A percentile compares a stretch with the other conserved stretches of the same genome.
phyloP scores from a whole-genome alignment of 1,284 basidiomycete species.

The Acaromyces ingoldii region DNA sequence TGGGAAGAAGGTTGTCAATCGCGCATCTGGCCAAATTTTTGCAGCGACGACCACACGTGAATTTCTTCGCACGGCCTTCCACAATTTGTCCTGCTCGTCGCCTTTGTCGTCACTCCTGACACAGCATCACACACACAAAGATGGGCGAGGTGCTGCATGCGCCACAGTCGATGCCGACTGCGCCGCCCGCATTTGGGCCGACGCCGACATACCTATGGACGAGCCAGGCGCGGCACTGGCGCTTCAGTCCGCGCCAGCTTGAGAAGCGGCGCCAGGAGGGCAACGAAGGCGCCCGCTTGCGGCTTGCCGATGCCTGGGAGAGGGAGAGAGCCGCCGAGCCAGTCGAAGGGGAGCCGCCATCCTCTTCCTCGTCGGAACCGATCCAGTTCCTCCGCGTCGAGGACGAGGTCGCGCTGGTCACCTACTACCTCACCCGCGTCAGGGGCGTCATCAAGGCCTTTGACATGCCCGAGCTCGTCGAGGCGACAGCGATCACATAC shows the following conservation, averaged over 20 bases:
- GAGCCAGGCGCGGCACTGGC: slow-evolving; percentile 45
- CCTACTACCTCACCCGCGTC: slow-evolving; percentile 83
- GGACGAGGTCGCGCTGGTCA: slow-evolving; percentile 83
- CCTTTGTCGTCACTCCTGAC: too few relatives aligned
- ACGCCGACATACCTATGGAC: slow-evolving; percentile 30
- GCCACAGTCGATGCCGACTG: slow-evolving; percentile 12
- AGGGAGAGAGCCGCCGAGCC: slow-evolving; percentile 7
- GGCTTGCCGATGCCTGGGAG: slow-evolving; percentile 17
- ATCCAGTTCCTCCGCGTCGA: slow-evolving; percentile 68
- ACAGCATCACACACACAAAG: too few relatives aligned
- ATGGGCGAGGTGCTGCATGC: too few relatives aligned
- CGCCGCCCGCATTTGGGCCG: slow-evolving; percentile 26
- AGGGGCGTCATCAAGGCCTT: slow-evolving; percentile 77
- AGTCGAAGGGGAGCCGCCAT: slow-evolving; percentile 1
- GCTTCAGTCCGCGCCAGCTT: slow-evolving; percentile 20
- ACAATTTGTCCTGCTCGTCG: too few relatives aligned
- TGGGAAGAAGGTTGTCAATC: too few relatives aligned
- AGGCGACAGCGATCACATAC: slow-evolving; percentile 84
- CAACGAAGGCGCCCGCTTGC: slow-evolving; percentile 14
- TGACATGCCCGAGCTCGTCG: slow-evolving; percentile 82
- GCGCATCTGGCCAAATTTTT: too few relatives aligned
- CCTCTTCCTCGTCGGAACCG: slow-evolving; percentile 5
- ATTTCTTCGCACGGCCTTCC: too few relatives aligned
- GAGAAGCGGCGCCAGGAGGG: slow-evolving; percentile 7
- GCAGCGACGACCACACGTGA: too few relatives aligned